Base-by-base conservation (phyloP, 345 rosid species). In the Aegle marmelos region DNA sequence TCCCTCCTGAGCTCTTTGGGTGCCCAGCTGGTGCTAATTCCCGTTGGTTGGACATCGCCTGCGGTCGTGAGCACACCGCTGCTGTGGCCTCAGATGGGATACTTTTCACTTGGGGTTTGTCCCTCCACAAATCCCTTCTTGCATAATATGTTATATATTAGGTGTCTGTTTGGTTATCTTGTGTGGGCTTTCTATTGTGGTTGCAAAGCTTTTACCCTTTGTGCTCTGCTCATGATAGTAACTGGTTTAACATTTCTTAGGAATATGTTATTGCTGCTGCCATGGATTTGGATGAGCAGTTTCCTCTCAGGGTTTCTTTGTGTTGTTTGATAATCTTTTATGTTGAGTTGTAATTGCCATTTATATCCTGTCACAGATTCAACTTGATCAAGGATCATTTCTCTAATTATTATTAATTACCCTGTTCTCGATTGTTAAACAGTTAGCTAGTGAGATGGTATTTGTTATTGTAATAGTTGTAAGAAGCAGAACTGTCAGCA, bases 71-170 rank as follows among this genome's bases (percentile, higher is more conserved):
- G 83, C 98, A 96, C 71, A 94, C 99, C 0, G 94, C 98, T 0
- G 97, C 98, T 1, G 98, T 93, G 72, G 97, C 98, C 76, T 94
- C 98, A 9, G 98, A 96, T 85, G 99, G 98, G 63, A 89, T 97
- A 33, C 98, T 96, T 81, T 96, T 96, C 86, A 93, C 97, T 60
- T 92, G 99, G 98, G 99, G 97, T 95, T 59, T 74, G 83, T 74
- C 76, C 74, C 77, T 81, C 80, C 25, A 41, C 59, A 36, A 54
- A 50, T 36, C 22, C 57, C 57, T 53, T 17, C 22, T n/a, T 53
- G 69, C 34, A 45, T 37, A 70, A 1, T 24, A 24, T 9, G 10
- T 79, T 66, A 48, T 60, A 45, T 73, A 19, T 79, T 76, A 30
- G 19, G 11, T 62, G 34, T 58, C 6, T 9, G 21, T 56, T 45